Base-by-base conservation (phyloP, 371 early-diverging fungal species). In the Saksenaea vasiformis region DNA sequence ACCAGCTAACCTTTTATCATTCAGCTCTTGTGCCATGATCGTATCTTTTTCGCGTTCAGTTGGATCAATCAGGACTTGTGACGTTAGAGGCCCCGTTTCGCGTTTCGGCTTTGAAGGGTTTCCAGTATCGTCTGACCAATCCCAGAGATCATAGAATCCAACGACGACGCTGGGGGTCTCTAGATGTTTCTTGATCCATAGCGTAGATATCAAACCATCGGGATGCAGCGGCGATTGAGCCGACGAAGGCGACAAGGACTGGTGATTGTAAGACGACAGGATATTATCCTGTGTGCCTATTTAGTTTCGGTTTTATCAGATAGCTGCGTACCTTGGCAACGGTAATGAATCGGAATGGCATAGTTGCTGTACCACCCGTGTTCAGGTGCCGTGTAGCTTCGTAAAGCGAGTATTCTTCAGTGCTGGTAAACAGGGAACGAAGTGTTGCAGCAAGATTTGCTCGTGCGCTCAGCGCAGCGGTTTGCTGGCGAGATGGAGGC, bases 121-220 rank as follows among this genome's bases (percentile, higher is more conserved):
- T 17, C 70, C 68, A 24, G 71, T 37, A 28, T 73, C 78, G 1
- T 55, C 38, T 28, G 65, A 58, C 70, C 75, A 75, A 65, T 89
- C 84, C 85, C 87, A 86, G 28, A 89, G 72, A 13, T 88, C 86
- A 54, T 87, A 89, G 67, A 92, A 86, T 0, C 85, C 86, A 35
- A 93, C 85, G 28, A 91, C 78, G 7, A 85, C 88, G 22, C 87
- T 77, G 0, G 95, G 93, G 5, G 69, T 62, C 44, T 87, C 79
- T 22, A 83, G 77, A 59, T 94, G 91, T 65, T 86, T 84, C 27
- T 73, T 70, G 17, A 92, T 68, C 93, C 93, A 95, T 9, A 73
- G 55, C 1, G 93, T 86, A 0, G 87, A 77, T 73, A 95, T 87
- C 28, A 94, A 70, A 17, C 94, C 94, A 71, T 93, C 94, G 0